A percentile compares a stretch with the other conserved stretches of the same genome.
These are phyloP conservation scores for Fusarium sp. DNA, from an alignment of 2,329 filamentous ascomycete species.

Conservation along the genomic window DNA sequence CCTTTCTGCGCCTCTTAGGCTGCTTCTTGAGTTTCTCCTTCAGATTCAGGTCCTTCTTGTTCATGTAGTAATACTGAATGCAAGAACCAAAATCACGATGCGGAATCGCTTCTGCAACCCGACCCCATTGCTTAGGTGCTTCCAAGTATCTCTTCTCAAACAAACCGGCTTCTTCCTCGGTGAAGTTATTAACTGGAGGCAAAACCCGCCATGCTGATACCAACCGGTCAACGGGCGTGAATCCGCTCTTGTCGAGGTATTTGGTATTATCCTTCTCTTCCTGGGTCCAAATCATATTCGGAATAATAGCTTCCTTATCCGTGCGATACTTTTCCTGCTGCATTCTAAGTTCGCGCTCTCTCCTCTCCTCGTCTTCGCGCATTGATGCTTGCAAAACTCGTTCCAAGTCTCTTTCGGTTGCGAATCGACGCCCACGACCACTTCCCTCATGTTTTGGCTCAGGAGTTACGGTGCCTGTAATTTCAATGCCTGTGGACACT, in stretches of 20 bases:
- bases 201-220: slow-evolving; percentile 78
- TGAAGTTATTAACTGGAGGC: slow-evolving; percentile 80
- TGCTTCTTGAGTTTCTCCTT: slow-evolving; percentile 80
- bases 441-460: slow-evolving; percentile 70
- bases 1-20: slow-evolving; percentile 69
- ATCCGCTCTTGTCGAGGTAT: slow-evolving; percentile 75
- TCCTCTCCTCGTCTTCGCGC: slow-evolving; percentile 75
- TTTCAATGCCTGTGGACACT: slow-evolving; percentile 52
- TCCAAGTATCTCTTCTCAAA: slow-evolving; percentile 83
- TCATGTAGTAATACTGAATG: slow-evolving; percentile 88
- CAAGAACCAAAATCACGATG: slow-evolving; percentile 80
- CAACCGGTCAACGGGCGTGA: slow-evolving; percentile 72
- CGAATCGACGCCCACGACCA: slow-evolving; percentile 67
- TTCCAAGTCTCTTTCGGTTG: slow-evolving; percentile 79
- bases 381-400: slow-evolving; percentile 78
- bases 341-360: slow-evolving; percentile 73
- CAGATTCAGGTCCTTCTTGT: slow-evolving; percentile 79
- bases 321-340: slow-evolving; percentile 78
- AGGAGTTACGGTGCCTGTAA: slow-evolving; percentile 54
- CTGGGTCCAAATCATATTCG: slow-evolving; percentile 73
- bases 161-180: slow-evolving; percentile 72
- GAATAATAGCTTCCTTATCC: slow-evolving; percentile 81
- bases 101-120: slow-evolving; percentile 75
- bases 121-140: slow-evolving; percentile 84
- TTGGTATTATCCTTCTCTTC: slow-evolving; percentile 68